Evolutionary conservation across 2,329 filamentous ascomycete genomes (phyloP), one percentile per base, ranked within the genome.

Genomic region (Graphiopsis chlorocephala): DNA sequence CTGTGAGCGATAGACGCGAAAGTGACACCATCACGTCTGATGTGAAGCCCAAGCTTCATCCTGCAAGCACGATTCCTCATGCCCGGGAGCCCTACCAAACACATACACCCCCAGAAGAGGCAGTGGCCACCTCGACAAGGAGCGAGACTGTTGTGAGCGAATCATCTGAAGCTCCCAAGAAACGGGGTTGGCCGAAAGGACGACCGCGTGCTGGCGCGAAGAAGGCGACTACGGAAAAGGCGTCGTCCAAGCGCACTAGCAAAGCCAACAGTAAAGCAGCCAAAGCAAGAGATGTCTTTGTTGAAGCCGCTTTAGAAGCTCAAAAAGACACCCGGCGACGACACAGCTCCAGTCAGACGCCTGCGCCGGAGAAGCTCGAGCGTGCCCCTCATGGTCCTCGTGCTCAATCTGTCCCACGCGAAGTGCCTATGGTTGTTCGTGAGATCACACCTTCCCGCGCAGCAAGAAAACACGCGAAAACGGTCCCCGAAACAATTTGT

Each of bases 401-500:
- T 12, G 63, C 71, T 12, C 57, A 60, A 26, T 75, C 74, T 38
- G 73, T 76, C 1, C 74, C 74, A 23, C 67, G 55, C 8, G 70
- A 73, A 15, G 67, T 70, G 4, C 65, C 65, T 7, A 73, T 74
- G 73, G 52, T 70, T 20, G 70, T 74, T 14, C 69, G 68, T 28
- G 63, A 65, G 26, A 45, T 61, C 15, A 66, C 69, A 26, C 61
- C 66, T 69, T 69, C 58, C 71, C 78, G 68, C 69, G 72, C 64
- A 70, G 68, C 58, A 12, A 57, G 68, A n/a, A 68, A 67, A 20
- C 67, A 68, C 23, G 52, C 48, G 20, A 70, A 74, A 53, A 65
- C 69, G 20, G 67, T 65, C 1, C 68, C 81, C 74, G 55, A 81
- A 70, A 80, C 79, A 14, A 76, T 83, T 10, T 89, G 86, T 71